phyloP scores from a whole-genome alignment of 192 early-diverging fungal species.

The Phlyctochytrium bullatum region DNA sequence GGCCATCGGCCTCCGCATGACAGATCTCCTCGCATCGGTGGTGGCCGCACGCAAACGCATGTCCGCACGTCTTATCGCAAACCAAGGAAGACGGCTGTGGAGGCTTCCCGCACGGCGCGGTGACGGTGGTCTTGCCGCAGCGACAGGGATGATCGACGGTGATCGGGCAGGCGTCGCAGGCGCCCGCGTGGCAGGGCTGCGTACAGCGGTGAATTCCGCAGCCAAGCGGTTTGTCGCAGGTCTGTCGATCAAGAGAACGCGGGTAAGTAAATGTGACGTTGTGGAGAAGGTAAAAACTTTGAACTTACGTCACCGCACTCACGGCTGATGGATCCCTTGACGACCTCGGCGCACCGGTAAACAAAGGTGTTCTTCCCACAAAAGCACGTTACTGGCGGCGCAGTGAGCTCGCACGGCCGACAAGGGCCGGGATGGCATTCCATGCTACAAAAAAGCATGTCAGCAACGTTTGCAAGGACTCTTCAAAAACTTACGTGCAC shows the following conservation, averaged over 20 bases:
- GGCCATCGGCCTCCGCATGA: constrained; percentile 21
- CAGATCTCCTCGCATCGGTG: constrained; percentile 39
- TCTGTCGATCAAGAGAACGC: too few relatives aligned
- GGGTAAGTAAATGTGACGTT: too few relatives aligned
- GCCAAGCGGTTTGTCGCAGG: constrained; percentile 69
- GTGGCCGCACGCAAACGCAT: constrained; percentile 34
- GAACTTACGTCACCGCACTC: constrained; percentile 59
- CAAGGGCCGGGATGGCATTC: constrained; percentile 93
- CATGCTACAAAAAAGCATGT: constrained; percentile 13
- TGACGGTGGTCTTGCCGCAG: constrained; percentile 33
- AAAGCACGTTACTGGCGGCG: constrained; percentile 73
- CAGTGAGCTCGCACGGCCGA: constrained; percentile 80
- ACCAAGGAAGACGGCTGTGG: constrained; percentile 6
- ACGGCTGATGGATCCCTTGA: constrained; percentile 59
- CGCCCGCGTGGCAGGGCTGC: constrained; percentile 72
- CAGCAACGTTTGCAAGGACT: constrained; percentile 7
- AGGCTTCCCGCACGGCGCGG: constrained; percentile 25
- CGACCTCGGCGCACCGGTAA: constrained; percentile 72
- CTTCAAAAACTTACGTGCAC: constrained; percentile 53
- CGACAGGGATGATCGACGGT: constrained; percentile 19
- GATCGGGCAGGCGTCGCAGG: constrained; percentile 67
- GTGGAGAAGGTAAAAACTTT: background rate
- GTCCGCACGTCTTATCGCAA: constrained; percentile 33
- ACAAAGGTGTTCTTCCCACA: constrained; percentile 74
- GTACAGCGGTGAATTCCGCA: constrained; percentile 83